Conservation (phyloP, 1,139 yeast species). For the Wickerhamiella pararugosa region DNA sequence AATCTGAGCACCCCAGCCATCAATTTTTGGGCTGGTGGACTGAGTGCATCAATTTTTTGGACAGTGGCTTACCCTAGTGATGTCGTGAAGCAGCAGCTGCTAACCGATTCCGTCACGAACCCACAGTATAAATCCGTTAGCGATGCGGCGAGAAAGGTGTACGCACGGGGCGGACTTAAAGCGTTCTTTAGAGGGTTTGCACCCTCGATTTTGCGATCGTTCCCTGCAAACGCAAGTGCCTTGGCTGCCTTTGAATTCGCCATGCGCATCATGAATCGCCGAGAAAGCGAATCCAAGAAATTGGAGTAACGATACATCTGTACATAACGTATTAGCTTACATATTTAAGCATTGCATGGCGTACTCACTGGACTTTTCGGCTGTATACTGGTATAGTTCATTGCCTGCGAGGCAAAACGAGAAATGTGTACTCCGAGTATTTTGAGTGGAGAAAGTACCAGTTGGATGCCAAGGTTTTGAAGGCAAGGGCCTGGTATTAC, state of each 20-base stretch:
- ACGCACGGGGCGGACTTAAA: constrained; percentile 41
- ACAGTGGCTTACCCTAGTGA: constrained; percentile 81
- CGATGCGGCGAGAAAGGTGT: constrained; percentile 57
- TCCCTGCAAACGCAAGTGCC: constrained; percentile 92
- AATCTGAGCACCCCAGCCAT: constrained; percentile 48
- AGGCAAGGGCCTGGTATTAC: too few relatives aligned
- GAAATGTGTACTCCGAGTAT: too few relatives aligned
- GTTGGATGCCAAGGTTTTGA: too few relatives aligned
- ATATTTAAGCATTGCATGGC: too few relatives aligned
- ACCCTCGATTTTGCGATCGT: constrained; percentile 47
- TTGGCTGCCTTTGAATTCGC: constrained; percentile 80
- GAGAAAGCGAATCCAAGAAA: neutral
- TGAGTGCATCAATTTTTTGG: constrained; percentile 77
- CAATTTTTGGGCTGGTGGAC: constrained; percentile 86
- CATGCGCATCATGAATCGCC: constrained; percentile 36
- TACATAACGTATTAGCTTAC: too few relatives aligned
- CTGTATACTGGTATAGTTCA: too few relatives aligned
- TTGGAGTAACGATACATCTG: neutral
- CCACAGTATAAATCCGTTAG: constrained; percentile 62
- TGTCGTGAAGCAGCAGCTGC: constrained; percentile 73
- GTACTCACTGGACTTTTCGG: too few relatives aligned
- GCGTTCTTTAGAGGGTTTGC: constrained; percentile 72
- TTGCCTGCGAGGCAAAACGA: too few relatives aligned
- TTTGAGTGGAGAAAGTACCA: too few relatives aligned
- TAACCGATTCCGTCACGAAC: constrained; percentile 61